Conservation (phyloP, 345 rosid genomes). For the Eucalyptus melliodora region DNA sequence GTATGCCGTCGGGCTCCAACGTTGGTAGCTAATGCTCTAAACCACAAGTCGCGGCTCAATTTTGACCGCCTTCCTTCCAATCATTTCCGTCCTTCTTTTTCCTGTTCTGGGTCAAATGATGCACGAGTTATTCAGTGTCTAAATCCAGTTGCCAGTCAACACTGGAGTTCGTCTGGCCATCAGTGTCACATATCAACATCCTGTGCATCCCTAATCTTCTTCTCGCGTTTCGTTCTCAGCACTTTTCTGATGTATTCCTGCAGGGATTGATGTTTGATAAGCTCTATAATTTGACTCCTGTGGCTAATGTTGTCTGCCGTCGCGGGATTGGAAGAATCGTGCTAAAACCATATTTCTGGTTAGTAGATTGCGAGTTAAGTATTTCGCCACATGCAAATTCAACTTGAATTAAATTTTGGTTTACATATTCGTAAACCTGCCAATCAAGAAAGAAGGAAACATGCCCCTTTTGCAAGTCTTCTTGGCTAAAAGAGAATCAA, state of each 20-base stretch:
- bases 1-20: not conserved
- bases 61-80: not conserved
- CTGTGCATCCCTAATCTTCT: not conserved
- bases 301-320: no score
- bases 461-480: not conserved
- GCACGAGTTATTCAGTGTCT: not conserved
- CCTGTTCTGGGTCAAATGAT: not conserved
- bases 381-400: not conserved
- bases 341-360: not conserved
- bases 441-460: not conserved
- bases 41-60: not conserved
- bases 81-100: not conserved
- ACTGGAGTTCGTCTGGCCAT: not conserved
- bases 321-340: not conserved
- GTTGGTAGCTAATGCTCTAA: not conserved
- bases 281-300: not conserved
- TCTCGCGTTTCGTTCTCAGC: not conserved
- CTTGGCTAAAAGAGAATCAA: not conserved
- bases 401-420: not conserved
- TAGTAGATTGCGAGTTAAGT: not conserved
- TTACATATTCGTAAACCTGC: not conserved
- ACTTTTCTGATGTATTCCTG: not conserved
- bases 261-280: not conserved
- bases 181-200: not conserved
- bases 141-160: not conserved